phyloP scores from a whole-genome alignment of 2,329 filamentous ascomycete genomes.

The Alternaria hordeiaustralica region DNA sequence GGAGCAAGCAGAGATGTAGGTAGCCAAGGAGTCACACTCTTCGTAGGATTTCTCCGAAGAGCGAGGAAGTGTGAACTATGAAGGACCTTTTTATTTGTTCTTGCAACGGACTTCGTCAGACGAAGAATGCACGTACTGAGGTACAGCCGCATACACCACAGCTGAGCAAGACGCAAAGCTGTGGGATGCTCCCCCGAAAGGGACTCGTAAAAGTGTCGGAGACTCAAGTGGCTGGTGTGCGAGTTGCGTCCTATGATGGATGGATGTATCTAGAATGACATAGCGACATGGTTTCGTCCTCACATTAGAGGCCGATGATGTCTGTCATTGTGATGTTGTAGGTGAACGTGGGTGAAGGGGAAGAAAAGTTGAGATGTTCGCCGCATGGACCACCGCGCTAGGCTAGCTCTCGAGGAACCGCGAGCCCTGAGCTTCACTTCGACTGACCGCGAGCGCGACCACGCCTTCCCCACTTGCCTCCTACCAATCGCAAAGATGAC shows the following conservation, averaged over 20 bases:
- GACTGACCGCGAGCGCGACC: slow-evolving; percentile 9
- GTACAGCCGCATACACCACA: slow-evolving; percentile 51
- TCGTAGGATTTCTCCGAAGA: slow-evolving; percentile 52
- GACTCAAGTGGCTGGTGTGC: slow-evolving; percentile 56
- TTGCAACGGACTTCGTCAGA: slow-evolving; percentile 49
- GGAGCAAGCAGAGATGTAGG: slow-evolving; percentile 49
- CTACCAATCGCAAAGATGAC: slow-evolving; percentile 31
- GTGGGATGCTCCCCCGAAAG: slow-evolving; percentile 52
- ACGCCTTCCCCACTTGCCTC: neutral
- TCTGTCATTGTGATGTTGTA: slow-evolving; percentile 8
- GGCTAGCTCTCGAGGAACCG: slow-evolving; percentile 20
- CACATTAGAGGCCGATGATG: neutral
- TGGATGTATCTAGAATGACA: neutral
- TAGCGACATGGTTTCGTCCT: neutral
- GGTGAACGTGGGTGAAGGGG: slow-evolving; percentile 3
- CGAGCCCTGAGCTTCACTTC: slow-evolving; percentile 24
- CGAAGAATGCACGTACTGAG: slow-evolving; percentile 45
- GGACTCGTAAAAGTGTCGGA: slow-evolving; percentile 53
- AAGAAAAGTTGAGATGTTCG: slow-evolving; percentile 20
- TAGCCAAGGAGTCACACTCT: slow-evolving; percentile 61
- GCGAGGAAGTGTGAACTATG: slow-evolving; percentile 62
- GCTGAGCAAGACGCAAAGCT: slow-evolving; percentile 57
- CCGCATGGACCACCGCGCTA: slow-evolving; percentile 25
- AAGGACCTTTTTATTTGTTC: slow-evolving; percentile 56
- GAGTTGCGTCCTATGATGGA: slow-evolving; percentile 32